Evolutionary conservation across 139 green algal genomes (phyloP).

Genomic region (Volvox africanus): DNA sequence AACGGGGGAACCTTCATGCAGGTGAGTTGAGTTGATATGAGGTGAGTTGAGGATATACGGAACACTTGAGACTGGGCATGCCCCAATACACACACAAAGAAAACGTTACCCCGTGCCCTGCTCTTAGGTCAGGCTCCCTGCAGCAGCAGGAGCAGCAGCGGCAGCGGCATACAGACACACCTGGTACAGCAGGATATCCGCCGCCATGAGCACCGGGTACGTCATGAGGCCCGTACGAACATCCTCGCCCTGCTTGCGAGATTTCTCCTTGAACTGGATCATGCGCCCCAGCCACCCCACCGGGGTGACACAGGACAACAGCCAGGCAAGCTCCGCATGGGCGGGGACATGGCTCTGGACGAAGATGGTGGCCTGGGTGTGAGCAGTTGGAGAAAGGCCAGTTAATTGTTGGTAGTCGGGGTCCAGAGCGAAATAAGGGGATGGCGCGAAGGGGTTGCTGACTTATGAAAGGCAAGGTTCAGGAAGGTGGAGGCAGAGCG

Average conservation of each 20-base stretch:
- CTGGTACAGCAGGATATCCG: constrained; percentile 99
- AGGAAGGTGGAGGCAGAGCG: no score
- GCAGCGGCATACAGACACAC: constrained; percentile 42
- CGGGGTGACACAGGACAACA: constrained; percentile 93
- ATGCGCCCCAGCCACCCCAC: constrained; percentile 96
- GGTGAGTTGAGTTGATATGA: no score
- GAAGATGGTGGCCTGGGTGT: constrained; percentile 78
- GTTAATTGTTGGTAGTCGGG: background rate
- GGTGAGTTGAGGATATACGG: no score
- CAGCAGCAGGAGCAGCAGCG: no score
- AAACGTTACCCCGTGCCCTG: no score
- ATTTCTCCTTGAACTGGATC: constrained; percentile 99
- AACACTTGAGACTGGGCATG: no score
- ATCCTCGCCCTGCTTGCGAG: constrained; percentile 88
- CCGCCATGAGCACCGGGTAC: constrained; percentile 99
- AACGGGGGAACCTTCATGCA: no score
- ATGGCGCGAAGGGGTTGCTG: no score
- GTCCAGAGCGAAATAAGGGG: background rate
- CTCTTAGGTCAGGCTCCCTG: background rate
- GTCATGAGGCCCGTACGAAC: constrained; percentile 95
- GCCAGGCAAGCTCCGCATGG: constrained; percentile 94
- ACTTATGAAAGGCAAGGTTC: no score
- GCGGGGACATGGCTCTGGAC: constrained; percentile 94
- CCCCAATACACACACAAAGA: no score
- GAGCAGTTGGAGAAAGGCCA: no score